Evolutionary conservation across 148 eudicot species (phyloP).

Genomic region (Chenopodium album): DNA sequence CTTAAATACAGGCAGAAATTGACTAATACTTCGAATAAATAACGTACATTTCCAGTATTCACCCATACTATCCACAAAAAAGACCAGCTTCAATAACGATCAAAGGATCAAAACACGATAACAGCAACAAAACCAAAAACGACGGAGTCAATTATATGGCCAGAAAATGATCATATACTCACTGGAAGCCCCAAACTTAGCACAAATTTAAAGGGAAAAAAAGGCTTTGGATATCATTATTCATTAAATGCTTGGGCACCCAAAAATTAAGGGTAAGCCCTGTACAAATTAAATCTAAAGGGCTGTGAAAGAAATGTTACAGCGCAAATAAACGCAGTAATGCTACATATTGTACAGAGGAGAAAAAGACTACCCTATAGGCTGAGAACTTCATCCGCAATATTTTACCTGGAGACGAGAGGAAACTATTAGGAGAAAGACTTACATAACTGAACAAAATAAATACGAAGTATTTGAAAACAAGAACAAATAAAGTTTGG

Average conservation of each 20-base stretch:
- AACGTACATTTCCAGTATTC: background rate
- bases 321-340: background rate
- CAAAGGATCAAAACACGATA: background rate
- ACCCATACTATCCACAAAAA: background rate
- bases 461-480: background rate
- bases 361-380: constrained; percentile 14
- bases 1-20: background rate
- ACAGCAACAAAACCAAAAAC: too few relatives aligned
- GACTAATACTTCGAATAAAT: background rate
- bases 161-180: constrained; percentile 2
- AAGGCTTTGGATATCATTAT: constrained; percentile 3
- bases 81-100: background rate
- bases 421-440: background rate
- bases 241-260: constrained; percentile 23
- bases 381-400: background rate
- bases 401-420: constrained; percentile 8
- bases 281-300: constrained; percentile 21
- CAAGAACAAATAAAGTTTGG: too few relatives aligned
- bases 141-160: too few relatives aligned
- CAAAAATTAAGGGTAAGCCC: constrained; percentile 17
- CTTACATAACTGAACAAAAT: background rate
- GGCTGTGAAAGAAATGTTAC: constrained; percentile 14
- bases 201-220: background rate
- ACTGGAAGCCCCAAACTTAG: background rate
- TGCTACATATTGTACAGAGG: constrained; percentile 27